These are phyloP conservation scores for Mycena chlorophos DNA, from an alignment of 768 basidiomycete species.

Conservation along the genomic window DNA sequence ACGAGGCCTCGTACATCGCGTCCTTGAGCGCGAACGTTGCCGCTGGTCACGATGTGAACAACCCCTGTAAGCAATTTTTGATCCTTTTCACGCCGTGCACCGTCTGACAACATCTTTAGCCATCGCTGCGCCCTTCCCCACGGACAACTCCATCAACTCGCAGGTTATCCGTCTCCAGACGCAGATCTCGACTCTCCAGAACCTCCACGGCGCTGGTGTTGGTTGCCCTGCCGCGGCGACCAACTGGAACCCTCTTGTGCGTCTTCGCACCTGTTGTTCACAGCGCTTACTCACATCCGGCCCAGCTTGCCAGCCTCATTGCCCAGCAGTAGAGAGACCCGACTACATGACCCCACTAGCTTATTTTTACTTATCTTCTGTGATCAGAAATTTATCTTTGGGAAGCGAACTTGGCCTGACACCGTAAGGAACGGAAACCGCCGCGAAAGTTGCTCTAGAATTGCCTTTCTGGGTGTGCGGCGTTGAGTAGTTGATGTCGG, in stretches of 20 bases:
- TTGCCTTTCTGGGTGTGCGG: too few species aligned
- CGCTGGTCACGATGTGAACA: conserved; percentile 43
- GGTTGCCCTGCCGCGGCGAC: conserved; percentile 2
- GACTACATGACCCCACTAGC: background rate
- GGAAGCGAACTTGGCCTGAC: too few species aligned
- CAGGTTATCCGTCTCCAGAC: conserved; percentile 26
- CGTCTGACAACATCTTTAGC: too few species aligned
- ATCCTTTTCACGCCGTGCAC: too few species aligned
- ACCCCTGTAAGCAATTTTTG: too few species aligned
- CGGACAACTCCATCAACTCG: conserved; percentile 38
- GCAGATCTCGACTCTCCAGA: background rate
- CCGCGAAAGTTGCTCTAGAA: too few species aligned
- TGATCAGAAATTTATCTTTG: too few species aligned
- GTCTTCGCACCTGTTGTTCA: background rate
- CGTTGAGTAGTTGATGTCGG: too few species aligned
- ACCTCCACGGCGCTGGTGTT: background rate
- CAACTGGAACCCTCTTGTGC: background rate
- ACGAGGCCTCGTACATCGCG: conserved; percentile 20
- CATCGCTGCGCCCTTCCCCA: conserved; percentile 44
- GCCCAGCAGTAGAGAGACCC: background rate
- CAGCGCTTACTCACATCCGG: background rate
- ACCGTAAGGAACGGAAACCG: too few species aligned
- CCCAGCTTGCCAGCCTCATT: background rate
- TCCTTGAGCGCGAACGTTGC: conserved; percentile 40
- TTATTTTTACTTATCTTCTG: background rate